Base-by-base conservation (phyloP, 768 basidiomycete genomes). In the Macrolepiota fuliginosa region DNA sequence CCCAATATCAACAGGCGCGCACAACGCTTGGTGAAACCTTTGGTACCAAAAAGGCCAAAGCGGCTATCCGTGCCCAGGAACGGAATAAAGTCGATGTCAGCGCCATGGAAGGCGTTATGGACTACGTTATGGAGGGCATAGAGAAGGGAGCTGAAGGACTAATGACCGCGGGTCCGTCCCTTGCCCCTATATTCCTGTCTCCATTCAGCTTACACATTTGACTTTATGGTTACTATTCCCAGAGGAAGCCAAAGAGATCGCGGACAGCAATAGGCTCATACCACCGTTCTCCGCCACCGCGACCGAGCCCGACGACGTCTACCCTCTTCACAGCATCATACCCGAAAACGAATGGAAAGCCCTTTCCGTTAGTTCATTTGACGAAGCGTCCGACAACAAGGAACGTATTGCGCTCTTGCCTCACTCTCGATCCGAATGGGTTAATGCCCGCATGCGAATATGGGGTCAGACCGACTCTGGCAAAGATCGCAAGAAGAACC, bases 1-100 rank as follows among this genome's bases (percentile, higher is more conserved):
- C 79, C 51, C 82, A 87, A 62, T 86, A 83, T 61, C 75, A 82
- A 42, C 81, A 87, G 54, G 89, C 88, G 15, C 82, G 88, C 45
- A 91, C 84, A 58, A 80, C 84, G n/a, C 83, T 99, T 1, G 95
- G 96, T 35, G 89, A 94, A 72, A 85, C 91, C 1, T 99, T 99
- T 65, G 96, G 96, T 22, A 96, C 95, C 25, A 92, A 94, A 76
- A 98, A 97, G 71, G 93, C 94, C 49, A 90, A 93, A 72, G 84
- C 86, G 10, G 87, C 86, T 29, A 95, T 98, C 69, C 84, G 84
- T 56, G 90, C 94, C 3, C 84, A 83, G 56, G 94, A 96, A 74
- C 84, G 96, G 65, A 96, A 96, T 75, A 88, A 87, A 71, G 88
- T 99, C 39, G 94, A 97, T 75, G 86, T 91, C 19, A 78, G 81